These are phyloP conservation scores for Saxispiralis lemnorum DNA, from an alignment of 495 filamentous ascomycete species.

Conservation along the genomic window DNA sequence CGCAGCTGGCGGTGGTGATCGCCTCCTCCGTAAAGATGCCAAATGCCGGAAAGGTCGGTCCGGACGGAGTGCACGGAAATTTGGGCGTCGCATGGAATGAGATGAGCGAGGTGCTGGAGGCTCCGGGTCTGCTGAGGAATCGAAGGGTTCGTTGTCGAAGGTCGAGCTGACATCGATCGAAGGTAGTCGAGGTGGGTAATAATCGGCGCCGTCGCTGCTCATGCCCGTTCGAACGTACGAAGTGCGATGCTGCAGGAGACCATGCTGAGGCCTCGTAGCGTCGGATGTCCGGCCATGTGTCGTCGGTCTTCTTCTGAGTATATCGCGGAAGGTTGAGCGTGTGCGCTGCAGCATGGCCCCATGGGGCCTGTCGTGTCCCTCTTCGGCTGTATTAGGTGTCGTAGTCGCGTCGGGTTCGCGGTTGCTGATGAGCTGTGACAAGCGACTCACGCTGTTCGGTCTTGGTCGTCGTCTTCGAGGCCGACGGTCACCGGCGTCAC, in stretches of 20 bases:
- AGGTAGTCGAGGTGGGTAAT: constrained; percentile 12
- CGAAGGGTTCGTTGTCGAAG: constrained; percentile 12
- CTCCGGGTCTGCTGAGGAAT: constrained; percentile 5
- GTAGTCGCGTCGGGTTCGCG: not conserved
- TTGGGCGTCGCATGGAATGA: constrained; percentile 6
- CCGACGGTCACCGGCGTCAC: not conserved
- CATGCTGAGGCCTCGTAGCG: constrained; percentile 1
- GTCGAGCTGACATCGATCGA: constrained; percentile 15
- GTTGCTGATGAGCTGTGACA: constrained; percentile 8
- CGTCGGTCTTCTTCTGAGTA: constrained; percentile 2
- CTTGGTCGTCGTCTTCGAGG: constrained; percentile 4
- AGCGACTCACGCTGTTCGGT: constrained; percentile 4
- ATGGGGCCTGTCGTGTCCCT: too few species aligned
- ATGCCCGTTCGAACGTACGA: constrained; percentile 11
- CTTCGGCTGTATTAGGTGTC: not conserved
- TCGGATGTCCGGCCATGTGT: not conserved
- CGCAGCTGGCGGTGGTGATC: constrained; percentile 19
- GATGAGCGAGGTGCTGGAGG: constrained; percentile 3
- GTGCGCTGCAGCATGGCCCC: constrained; percentile 9
- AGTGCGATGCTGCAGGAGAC: constrained; percentile 9
- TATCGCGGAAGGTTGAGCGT: constrained; percentile 7
- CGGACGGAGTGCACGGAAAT: constrained; percentile 16
- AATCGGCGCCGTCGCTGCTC: constrained; percentile 10
- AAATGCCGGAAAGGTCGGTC: constrained; percentile 22
- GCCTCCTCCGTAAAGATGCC: constrained; percentile 23